Percentiles rank a stretch among this genome's conserved stretches.
Conservation (phyloP, 2,329 filamentous ascomycete species). For the Arthrobotrys iridis region DNA sequence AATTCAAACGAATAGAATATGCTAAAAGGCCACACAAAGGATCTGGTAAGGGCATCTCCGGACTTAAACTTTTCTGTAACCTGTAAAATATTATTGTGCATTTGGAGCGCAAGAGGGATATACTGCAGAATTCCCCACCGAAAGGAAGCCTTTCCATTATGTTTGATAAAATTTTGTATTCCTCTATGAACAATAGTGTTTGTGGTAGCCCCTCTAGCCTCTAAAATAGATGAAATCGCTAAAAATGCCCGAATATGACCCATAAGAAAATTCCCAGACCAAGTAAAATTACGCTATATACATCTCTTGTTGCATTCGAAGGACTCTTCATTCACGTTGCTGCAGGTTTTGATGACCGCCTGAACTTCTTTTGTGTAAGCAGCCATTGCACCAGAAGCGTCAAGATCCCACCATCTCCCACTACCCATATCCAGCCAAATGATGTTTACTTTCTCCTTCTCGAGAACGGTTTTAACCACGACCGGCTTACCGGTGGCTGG, state of each 20-base stretch:
- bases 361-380: constrained; percentile 44
- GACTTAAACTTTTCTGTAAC: background rate
- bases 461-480: constrained; percentile 38
- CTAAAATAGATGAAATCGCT: background rate
- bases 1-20: background rate
- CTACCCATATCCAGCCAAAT: constrained; percentile 52
- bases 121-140: background rate
- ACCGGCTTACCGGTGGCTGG: constrained; percentile 32
- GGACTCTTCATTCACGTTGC: constrained; percentile 44
- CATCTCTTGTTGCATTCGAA: constrained; percentile 48
- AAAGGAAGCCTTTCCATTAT: background rate
- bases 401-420: constrained; percentile 51
- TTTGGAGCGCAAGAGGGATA: background rate
- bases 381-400: constrained; percentile 50
- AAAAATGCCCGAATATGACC: constrained; percentile 18
- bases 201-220: constrained; percentile 18
- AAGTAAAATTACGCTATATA: constrained; percentile 24
- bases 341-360: constrained; percentile 23
- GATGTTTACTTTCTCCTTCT: constrained; percentile 29
- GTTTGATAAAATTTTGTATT: background rate
- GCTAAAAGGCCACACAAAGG: background rate
- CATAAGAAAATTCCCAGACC: constrained; percentile 19
- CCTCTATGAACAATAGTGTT: constrained; percentile 12
- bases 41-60: background rate
- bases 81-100: background rate